phyloP scores from a whole-genome alignment of 148 eudicot species.

The Camellia granthamiana region DNA sequence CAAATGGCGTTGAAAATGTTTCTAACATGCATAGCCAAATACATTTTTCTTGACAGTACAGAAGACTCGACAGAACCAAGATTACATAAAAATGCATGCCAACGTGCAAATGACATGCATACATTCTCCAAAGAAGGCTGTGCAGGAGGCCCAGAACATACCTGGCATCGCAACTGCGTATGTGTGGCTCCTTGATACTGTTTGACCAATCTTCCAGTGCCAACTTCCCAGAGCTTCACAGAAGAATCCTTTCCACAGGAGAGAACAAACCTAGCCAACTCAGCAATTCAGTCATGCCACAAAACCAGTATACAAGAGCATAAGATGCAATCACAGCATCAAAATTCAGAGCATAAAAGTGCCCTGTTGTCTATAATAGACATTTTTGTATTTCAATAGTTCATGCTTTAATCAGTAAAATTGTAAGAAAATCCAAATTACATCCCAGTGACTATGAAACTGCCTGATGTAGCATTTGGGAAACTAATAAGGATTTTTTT shows the following conservation, averaged over 20 bases:
- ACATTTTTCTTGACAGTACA: not conserved
- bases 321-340: not conserved
- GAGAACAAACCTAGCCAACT: constrained; percentile 57
- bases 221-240: constrained; percentile 88
- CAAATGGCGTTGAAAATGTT: not conserved
- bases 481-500: not conserved
- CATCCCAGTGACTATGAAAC: not conserved
- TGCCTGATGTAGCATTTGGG: not conserved
- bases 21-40: not conserved
- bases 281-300: not conserved
- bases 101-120: not conserved
- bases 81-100: not conserved
- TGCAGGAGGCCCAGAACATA: constrained; percentile 20
- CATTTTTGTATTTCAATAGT: not conserved
- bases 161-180: constrained; percentile 71
- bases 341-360: not conserved
- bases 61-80: not conserved
- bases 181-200: constrained; percentile 86
- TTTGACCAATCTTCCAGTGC: constrained; percentile 82
- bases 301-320: not conserved
- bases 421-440: not conserved
- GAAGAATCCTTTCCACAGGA: constrained; percentile 82
- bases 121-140: not conserved
- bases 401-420: not conserved
- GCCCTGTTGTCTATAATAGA: not conserved